A percentile compares a stretch with the other conserved stretches of the same genome.
phyloP scores from a whole-genome alignment of 1,139 yeast species.

The Saccharomyces pastorianus region DNA sequence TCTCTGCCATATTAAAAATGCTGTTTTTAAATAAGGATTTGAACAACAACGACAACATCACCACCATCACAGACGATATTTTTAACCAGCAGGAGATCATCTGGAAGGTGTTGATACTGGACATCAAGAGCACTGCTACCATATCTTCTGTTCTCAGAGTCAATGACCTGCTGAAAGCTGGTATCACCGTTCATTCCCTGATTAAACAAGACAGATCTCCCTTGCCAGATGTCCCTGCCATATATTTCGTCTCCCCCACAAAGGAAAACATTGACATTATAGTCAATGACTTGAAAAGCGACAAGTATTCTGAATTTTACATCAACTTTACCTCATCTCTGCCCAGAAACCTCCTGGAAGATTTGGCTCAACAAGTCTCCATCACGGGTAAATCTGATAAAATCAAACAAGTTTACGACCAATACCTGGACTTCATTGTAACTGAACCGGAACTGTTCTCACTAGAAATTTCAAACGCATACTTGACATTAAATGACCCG shows the following conservation, averaged over 20 bases:
- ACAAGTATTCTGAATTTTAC: conserved; percentile 70
- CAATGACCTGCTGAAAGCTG: conserved; percentile 79
- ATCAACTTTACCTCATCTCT: conserved; percentile 81
- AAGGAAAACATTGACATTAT: conserved; percentile 61
- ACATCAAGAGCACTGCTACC: conserved; percentile 70
- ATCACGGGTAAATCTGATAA: conserved; percentile 56
- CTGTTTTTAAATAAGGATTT: conserved; percentile 60
- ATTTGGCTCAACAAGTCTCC: conserved; percentile 78
- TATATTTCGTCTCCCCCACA: conserved; percentile 87
- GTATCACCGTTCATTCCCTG: conserved; percentile 80
- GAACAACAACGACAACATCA: not conserved
- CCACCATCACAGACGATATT: conserved; percentile 39
- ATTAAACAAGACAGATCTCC: conserved; percentile 66
- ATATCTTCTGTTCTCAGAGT: conserved; percentile 85
- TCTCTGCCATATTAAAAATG: conserved; percentile 67
- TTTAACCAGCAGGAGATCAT: conserved; percentile 48
- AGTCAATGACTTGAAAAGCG: conserved; percentile 61
- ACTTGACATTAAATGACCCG: conserved; percentile 63
- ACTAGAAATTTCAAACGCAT: conserved; percentile 59
- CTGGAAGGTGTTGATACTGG: conserved; percentile 93
- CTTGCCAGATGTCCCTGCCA: conserved; percentile 87
- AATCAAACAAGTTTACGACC: conserved; percentile 86
- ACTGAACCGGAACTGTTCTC: conserved; percentile 89
- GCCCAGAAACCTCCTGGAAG: conserved; percentile 72
- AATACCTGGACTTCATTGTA: conserved; percentile 82